Evolutionary conservation across 2,329 filamentous ascomycete genomes (phyloP).

Genomic region (Triangularia verruculosa): DNA sequence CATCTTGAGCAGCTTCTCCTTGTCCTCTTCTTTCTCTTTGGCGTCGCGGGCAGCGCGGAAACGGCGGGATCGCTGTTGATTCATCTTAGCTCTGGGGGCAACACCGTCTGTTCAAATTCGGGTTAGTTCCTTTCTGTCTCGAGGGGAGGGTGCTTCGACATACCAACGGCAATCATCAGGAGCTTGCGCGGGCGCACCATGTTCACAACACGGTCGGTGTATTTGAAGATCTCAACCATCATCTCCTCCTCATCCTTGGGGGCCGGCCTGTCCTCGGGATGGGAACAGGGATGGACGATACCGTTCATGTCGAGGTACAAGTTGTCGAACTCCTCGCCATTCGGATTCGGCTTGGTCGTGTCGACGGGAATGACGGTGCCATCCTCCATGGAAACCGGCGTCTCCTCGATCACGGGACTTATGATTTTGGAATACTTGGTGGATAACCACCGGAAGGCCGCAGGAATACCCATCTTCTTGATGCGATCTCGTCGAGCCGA

Average conservation of each 20-base stretch:
- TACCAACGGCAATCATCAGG: constrained; percentile 94
- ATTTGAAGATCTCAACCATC: constrained; percentile 98
- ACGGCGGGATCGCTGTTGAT: constrained; percentile 93
- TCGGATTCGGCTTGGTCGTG: constrained; percentile 80
- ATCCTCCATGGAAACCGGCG: constrained; percentile 74
- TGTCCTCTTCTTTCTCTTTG: constrained; percentile 88
- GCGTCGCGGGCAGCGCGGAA: constrained; percentile 95
- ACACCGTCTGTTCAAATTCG: constrained; percentile 70
- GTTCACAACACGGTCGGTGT: constrained; percentile 97
- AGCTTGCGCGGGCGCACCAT: constrained; percentile 97
- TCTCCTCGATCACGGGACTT: constrained; percentile 83
- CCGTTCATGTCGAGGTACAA: constrained; percentile 99
- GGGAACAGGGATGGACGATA: constrained; percentile 97
- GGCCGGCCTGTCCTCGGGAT: constrained; percentile 88
- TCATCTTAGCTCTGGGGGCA: constrained; percentile 98
- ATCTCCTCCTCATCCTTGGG: constrained; percentile 96
- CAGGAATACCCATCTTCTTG: constrained; percentile 88
- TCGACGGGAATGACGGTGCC: constrained; percentile 83
- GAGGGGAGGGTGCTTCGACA: constrained; percentile 33
- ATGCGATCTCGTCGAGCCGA: not conserved
- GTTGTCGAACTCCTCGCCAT: constrained; percentile 97
- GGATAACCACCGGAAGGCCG: constrained; percentile 93
- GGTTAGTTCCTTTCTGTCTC: not conserved
- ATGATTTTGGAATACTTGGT: constrained; percentile 98
- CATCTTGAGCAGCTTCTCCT: constrained; percentile 80